Evolutionary conservation across 768 basidiomycete genomes (phyloP), one percentile per base, ranked within the genome.

Genomic region (Baorangia bicolor): DNA sequence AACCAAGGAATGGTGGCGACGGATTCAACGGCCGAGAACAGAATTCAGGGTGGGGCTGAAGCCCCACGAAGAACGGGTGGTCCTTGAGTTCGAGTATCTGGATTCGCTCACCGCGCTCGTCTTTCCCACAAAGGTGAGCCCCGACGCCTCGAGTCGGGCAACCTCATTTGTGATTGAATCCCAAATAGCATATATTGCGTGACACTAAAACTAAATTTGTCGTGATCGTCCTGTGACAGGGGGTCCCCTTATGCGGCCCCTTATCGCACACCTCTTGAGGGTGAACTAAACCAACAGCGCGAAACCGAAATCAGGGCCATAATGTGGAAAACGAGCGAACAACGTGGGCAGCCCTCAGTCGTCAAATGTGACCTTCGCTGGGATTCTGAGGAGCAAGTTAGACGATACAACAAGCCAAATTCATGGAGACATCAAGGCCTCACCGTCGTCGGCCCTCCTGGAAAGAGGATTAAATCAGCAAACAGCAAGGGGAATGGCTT

Each of bases 11-110:
- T 0, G 94, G 88, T 0, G 97, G 97, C 0, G 94, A 97, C 2
- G 97, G 97, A 75, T 99, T 98, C 40, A 99, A 78, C 2, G 97
- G 97, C 28, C 97, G 87, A 23, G 97, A 95, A 77, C 96, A 98
- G 76, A 99, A 95, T 73, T 99, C 97, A 1, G 97, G 97, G 67
- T 99, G 97, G 1, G 97, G 92, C 75, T 99, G 97, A 41, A 99
- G 78, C 23, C 85, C 97, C 41, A 96, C 75, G 69, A 95, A 98
- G 79, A 84, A 99, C 2, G 94, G 92, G 73, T 99, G 97, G 62
- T 91, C 95, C 61, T 76, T 81, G 40, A 98, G 75, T 74, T 99
- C 97, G 55, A 95, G 78, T 53, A 94, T 83, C 76, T 99, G 97
- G 97, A 99, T 99, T 50, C 97, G 80, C 77, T 98, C 94, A 14